Base-by-base conservation (phyloP, 257 asterid genomes). In the Solanum verrucosum region DNA sequence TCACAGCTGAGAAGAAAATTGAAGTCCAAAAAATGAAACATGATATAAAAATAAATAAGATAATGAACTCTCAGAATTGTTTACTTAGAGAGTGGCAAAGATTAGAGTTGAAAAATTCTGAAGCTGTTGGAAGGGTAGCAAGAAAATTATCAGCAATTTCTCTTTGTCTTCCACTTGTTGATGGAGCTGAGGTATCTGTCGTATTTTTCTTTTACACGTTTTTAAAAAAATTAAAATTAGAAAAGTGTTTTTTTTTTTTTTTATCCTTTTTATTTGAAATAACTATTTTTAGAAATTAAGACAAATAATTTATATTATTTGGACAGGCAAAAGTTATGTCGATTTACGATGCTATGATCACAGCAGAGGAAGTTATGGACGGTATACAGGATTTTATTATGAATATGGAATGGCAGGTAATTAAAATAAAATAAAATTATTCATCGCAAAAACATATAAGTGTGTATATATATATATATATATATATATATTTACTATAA, bases 71-170 rank as follows among this genome's bases (percentile, higher is more conserved):
- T 14, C 93, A 95, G 78, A 85, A 92, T 84, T 15, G 29, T 31
- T 46, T 93, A 87, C 94, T 96, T 52, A 90, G 92, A 42, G 93
- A 95, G 49, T 96, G 99, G 99, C 84, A 91, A 23, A 92, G 85
- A 78, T 18, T 95, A 16, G 95, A 96, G 87, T 88, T 85, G 15
- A 96, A 88, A 85, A 93, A 94, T 79, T 74, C 82, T 6, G 97
- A 94, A 90, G 96, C 95, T 9, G 90, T 95, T 70, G 95, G 94
- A 11, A 92, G 99, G 84, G 88, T 96, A 35, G 91, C 92, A 16
- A 90, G 97, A 87, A 95, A 96, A 79, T 86, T 96, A 87, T 90
- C 94, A 18, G 95, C 98, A 15, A n/a, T 94, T 29, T 94, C 98
- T 42, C 38, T 67, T 21, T 92, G 92, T 87, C 93, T 96, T 27